These are phyloP conservation scores for Calonectria pseudoturangicola DNA, from an alignment of 2,329 filamentous ascomycete species.

Conservation along the genomic window DNA sequence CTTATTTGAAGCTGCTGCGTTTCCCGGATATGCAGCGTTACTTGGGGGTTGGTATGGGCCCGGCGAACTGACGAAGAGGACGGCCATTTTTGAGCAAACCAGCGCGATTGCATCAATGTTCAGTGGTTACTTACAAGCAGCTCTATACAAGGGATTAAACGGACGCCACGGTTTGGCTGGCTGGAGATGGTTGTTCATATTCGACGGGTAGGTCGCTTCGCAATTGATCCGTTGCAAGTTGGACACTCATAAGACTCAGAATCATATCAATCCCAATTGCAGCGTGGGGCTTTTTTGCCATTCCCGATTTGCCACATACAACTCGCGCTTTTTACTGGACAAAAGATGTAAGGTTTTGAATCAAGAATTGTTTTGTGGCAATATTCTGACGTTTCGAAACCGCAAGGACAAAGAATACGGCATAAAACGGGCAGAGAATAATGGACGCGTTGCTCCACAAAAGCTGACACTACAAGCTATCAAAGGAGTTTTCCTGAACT, in stretches of 20 bases:
- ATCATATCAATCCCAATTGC: constrained; percentile 35
- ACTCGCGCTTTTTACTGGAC: constrained; percentile 30
- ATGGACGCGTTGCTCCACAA: constrained; percentile 36
- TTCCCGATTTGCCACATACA: constrained; percentile 30
- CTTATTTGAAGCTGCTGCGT: constrained; percentile 53
- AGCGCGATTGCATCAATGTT: constrained; percentile 52
- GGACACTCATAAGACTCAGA: not conserved
- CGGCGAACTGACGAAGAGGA: constrained; percentile 53
- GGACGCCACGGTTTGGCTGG: constrained; percentile 58
- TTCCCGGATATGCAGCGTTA: constrained; percentile 50
- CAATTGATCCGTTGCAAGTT: not conserved
- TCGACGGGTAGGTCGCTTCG: constrained; percentile 51
- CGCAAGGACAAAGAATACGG: constrained; percentile 38
- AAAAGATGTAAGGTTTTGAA: not conserved
- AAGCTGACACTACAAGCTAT: constrained; percentile 28
- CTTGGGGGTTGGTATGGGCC: constrained; percentile 57
- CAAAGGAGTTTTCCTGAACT: constrained; percentile 24
- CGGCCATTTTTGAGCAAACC: constrained; percentile 53
- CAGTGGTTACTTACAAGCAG: constrained; percentile 60
- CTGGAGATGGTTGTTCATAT: constrained; percentile 64
- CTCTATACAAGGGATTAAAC: constrained; percentile 57
- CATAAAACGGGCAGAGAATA: constrained; percentile 33
- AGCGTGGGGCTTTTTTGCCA: constrained; percentile 29
- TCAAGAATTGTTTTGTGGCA: not conserved
- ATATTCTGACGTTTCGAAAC: not conserved